Evolutionary conservation across 1,139 yeast genomes (phyloP), one percentile per base, ranked within the genome.

Genomic region (Taphrina confusa): DNA sequence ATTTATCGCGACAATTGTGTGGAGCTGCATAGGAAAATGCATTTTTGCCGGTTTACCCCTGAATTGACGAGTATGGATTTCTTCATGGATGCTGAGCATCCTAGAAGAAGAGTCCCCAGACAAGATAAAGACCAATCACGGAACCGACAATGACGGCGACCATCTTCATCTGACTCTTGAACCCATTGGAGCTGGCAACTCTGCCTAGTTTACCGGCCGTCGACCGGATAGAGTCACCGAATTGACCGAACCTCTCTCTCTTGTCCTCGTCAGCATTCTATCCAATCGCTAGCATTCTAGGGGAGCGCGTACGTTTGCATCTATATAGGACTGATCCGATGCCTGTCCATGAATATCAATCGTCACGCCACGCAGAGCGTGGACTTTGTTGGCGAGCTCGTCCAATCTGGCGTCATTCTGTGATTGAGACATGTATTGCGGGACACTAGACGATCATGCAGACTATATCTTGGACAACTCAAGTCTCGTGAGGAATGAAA

Each of bases 321-420:
- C 85, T 60, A 90, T 75, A 33, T 83, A 71, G 1, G 80, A 75
- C 59, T 75, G 75, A 66, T 84, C 87, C 49, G 80, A 75, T 1
- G 89, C 85, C 64, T 82, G 84, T 52, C 74, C 73, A 66, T 83
- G 82, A 49, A 84, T 82, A 62, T 85, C 89, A 64, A 78, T 79
- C 55, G 87, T 84, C 30, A 84, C 82, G 60, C 76, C 75, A 63
- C 86, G 78, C 65, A 85, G 78, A 1, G 82, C 76, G 2, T 87
- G 77, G 51, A 85, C 74, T 68, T 84, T 84, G 60, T 78, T 76
- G 3, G 88, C 85, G 28, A 85, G 75, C 63, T 77, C 79, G 62
- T 83, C 80, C 65, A 85, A 76, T 61, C 83, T 77, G 46, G 74
- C 74, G 68, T 84, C 85, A 70, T 85, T 85, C 76, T 83, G 61